A percentile compares a stretch with the other conserved stretches of the same genome.
Conservation (phyloP, 2,329 filamentous ascomycete species). For the Aspergillus fischeri region DNA sequence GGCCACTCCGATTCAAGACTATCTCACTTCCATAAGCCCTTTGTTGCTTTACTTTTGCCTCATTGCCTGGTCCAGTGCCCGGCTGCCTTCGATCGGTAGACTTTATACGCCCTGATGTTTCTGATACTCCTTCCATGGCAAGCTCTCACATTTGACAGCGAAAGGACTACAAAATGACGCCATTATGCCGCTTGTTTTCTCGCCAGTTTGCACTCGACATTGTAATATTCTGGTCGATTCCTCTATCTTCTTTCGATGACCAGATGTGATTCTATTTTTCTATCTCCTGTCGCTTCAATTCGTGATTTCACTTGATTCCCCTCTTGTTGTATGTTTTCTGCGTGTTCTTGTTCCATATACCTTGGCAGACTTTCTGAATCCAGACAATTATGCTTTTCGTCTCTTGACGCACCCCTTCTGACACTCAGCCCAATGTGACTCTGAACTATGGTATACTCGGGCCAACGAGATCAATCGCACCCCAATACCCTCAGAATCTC, state of each 20-base stretch:
- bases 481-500: conserved; percentile 38
- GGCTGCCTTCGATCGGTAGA: background rate
- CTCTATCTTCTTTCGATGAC: background rate
- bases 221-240: conserved; percentile 5
- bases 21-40: conserved; percentile 6
- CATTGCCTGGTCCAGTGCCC: background rate
- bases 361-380: conserved; percentile 13
- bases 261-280: conserved; percentile 12
- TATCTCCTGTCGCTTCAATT: conserved; percentile 12
- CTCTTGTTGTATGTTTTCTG: conserved; percentile 8
- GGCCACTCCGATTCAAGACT: background rate
- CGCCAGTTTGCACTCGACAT: background rate
- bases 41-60: conserved; percentile 3
- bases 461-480: background rate
- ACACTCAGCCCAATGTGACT: too few species aligned
- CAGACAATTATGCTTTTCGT: background rate
- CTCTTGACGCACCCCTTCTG: background rate
- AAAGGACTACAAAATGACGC: conserved; percentile 12
- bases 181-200: conserved; percentile 9
- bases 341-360: conserved; percentile 18
- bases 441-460: too few species aligned
- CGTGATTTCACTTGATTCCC: conserved; percentile 20
- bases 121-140: background rate
- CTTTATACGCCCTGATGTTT: background rate
- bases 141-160: background rate